A percentile compares a stretch with the other conserved stretches of the same genome.
phyloP scores from a whole-genome alignment of 768 basidiomycete species.

The Lyophyllum semitale region DNA sequence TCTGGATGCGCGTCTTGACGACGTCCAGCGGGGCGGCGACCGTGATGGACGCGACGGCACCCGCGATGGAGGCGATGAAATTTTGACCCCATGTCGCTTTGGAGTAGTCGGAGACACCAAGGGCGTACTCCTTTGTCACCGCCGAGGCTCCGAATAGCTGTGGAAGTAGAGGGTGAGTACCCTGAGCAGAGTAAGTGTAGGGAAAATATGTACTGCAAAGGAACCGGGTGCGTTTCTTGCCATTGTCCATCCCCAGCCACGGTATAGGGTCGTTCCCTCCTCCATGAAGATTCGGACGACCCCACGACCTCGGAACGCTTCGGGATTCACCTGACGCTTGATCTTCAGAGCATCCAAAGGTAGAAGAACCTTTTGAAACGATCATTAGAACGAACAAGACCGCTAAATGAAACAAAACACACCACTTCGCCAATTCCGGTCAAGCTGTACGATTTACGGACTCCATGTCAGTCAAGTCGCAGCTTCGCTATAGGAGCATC shows the following conservation, averaged over 20 bases:
- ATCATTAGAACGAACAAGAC: not conserved
- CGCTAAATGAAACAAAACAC: conserved; percentile 23
- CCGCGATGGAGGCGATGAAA: conserved; percentile 92
- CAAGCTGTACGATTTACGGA: conserved; percentile 42
- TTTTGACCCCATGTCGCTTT: conserved; percentile 97
- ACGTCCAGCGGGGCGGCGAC: conserved; percentile 95
- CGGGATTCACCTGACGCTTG: conserved; percentile 97
- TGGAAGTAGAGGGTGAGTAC: not conserved
- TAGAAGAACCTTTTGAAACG: conserved; percentile 67
- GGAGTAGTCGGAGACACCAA: conserved; percentile 87
- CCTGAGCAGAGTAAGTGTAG: not conserved
- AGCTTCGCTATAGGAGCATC: conserved; percentile 15
- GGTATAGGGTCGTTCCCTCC: conserved; percentile 89
- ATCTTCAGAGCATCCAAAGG: conserved; percentile 98
- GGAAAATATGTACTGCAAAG: conserved; percentile 72
- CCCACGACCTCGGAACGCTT: conserved; percentile 95
- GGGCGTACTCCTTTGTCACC: conserved; percentile 89
- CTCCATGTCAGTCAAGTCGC: not conserved
- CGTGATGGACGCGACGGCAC: conserved; percentile 93
- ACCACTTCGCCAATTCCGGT: conserved; percentile 95
- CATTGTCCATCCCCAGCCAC: conserved; percentile 99
- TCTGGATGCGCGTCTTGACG: conserved; percentile 97
- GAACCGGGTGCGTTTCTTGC: conserved; percentile 95
- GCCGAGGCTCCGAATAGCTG: conserved; percentile 98
- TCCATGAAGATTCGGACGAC: conserved; percentile 87